Conservation (phyloP, 1,284 basidiomycete genomes). For the Ceratobasidium sp. region DNA sequence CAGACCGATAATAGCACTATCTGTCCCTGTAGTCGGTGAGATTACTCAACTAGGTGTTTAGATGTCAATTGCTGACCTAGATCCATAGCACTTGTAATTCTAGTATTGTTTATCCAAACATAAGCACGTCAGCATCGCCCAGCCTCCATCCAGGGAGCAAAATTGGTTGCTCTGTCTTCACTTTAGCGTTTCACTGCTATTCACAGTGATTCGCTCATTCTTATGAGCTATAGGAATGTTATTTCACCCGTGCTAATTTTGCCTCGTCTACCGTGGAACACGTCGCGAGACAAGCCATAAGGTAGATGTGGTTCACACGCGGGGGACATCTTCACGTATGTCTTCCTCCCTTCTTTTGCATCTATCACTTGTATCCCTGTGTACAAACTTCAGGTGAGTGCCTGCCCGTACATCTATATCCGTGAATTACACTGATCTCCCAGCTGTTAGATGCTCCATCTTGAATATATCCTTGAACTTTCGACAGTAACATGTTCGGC, state of each 20-base stretch:
- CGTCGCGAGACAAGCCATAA: slow-evolving; percentile 50
- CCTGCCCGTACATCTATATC: background rate
- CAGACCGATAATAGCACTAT: slow-evolving; percentile 49
- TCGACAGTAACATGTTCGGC: background rate
- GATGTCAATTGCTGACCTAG: slow-evolving; percentile 30
- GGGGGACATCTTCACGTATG: slow-evolving; percentile 60
- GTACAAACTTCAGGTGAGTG: slow-evolving; percentile 16
- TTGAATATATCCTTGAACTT: background rate
- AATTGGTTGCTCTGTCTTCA: slow-evolving; percentile 57
- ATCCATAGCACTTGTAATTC: slow-evolving; percentile 17
- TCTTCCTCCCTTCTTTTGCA: background rate
- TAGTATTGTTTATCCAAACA: slow-evolving; percentile 16
- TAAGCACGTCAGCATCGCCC: slow-evolving; percentile 23
- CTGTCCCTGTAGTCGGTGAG: slow-evolving; percentile 47
- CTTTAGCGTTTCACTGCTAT: slow-evolving; percentile 78
- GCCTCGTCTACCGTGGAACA: slow-evolving; percentile 56
- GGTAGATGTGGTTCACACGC: slow-evolving; percentile 66
- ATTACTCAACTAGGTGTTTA: background rate
- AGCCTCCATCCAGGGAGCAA: background rate
- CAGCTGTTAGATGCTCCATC: background rate
- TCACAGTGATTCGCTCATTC: slow-evolving; percentile 81
- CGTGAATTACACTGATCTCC: background rate
- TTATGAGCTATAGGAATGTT: slow-evolving; percentile 73
- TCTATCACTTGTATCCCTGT: background rate
- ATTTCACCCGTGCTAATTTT: slow-evolving; percentile 59